These are phyloP conservation scores for Teunomyces gatunensis DNA, from an alignment of 805 yeast species.

Conservation along the genomic window DNA sequence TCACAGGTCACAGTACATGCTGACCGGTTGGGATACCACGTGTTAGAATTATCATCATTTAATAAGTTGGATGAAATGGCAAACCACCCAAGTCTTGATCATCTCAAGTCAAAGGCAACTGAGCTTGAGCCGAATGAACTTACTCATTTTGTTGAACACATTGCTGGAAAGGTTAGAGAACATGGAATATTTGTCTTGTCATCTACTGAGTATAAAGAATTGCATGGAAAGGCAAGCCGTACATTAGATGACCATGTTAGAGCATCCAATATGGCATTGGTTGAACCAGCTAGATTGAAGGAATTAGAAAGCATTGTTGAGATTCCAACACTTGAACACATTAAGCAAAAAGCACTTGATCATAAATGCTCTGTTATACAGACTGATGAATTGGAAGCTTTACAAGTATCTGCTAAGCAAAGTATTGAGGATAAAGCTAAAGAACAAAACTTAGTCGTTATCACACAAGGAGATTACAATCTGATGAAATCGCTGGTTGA, in stretches of 20 bases:
- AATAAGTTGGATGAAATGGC: slow-evolving; percentile 10
- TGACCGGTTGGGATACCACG: neutral
- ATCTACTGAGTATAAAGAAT: slow-evolving; percentile 14
- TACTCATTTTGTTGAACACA: neutral
- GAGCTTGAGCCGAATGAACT: slow-evolving; percentile 13
- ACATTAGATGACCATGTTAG: slow-evolving; percentile 14
- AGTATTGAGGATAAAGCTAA: slow-evolving; percentile 8
- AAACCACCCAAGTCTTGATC: slow-evolving; percentile 15
- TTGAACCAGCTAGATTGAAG: slow-evolving; percentile 18
- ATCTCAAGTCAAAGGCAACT: slow-evolving; percentile 11
- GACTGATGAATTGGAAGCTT: slow-evolving; percentile 11
- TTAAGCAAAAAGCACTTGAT: slow-evolving; percentile 14
- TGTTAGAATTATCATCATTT: slow-evolving; percentile 7
- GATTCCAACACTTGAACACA: slow-evolving; percentile 14
- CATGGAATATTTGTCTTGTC: slow-evolving; percentile 15
- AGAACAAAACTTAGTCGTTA: slow-evolving; percentile 12
- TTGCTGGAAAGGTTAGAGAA: slow-evolving; percentile 18
- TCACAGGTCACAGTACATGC: slow-evolving; percentile 11
- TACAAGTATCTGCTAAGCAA: slow-evolving; percentile 9
- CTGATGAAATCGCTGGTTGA: slow-evolving; percentile 5
- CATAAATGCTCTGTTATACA: slow-evolving; percentile 9
- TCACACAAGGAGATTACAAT: slow-evolving; percentile 11
- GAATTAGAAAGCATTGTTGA: slow-evolving; percentile 12
- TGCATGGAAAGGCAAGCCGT: slow-evolving; percentile 11
- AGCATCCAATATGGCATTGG: slow-evolving; percentile 12